phyloP scores from a whole-genome alignment of 768 basidiomycete genomes.

The Pleurotus cornucopiae region DNA sequence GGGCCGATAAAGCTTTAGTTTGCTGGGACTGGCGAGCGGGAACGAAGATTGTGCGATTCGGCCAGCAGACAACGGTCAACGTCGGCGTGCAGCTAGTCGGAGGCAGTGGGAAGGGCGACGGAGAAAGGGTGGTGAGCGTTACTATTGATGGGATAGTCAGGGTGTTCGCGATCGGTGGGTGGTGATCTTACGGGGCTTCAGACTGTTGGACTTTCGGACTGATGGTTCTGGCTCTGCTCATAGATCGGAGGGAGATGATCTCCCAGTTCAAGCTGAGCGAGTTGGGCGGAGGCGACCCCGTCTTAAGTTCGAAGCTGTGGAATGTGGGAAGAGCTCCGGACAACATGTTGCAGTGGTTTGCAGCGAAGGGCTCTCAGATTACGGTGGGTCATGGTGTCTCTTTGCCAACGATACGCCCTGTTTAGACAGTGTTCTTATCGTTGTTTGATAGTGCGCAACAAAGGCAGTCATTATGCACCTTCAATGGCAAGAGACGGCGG shows the following conservation, averaged over 20 bases:
- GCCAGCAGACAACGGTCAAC: constrained; percentile 90
- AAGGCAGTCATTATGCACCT: constrained; percentile 83
- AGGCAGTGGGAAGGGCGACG: constrained; percentile 38
- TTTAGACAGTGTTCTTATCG: background rate
- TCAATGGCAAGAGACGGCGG: constrained; percentile 75
- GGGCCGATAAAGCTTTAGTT: constrained; percentile 68
- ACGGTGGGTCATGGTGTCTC: constrained; percentile 48
- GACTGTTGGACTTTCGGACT: background rate
- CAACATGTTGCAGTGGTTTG: constrained; percentile 94
- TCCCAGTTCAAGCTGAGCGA: constrained; percentile 87
- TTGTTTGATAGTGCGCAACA: constrained; percentile 67
- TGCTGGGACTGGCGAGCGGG: constrained; percentile 92
- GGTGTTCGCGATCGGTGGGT: constrained; percentile 86
- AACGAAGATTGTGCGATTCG: constrained; percentile 85
- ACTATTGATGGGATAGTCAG: constrained; percentile 91
- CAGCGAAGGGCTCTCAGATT: constrained; percentile 86
- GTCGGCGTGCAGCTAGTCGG: constrained; percentile 77
- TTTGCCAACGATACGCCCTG: background rate
- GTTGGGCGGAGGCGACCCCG: constrained; percentile 63
- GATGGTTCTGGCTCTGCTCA: background rate
- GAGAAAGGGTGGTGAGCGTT: constrained; percentile 84
- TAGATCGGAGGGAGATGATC: constrained; percentile 76
- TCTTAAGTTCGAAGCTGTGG: constrained; percentile 61
- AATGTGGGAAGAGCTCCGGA: constrained; percentile 80
- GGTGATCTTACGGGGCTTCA: background rate